phyloP scores from a whole-genome alignment of 2,329 filamentous ascomycete species.

The Fusarium acutatum region DNA sequence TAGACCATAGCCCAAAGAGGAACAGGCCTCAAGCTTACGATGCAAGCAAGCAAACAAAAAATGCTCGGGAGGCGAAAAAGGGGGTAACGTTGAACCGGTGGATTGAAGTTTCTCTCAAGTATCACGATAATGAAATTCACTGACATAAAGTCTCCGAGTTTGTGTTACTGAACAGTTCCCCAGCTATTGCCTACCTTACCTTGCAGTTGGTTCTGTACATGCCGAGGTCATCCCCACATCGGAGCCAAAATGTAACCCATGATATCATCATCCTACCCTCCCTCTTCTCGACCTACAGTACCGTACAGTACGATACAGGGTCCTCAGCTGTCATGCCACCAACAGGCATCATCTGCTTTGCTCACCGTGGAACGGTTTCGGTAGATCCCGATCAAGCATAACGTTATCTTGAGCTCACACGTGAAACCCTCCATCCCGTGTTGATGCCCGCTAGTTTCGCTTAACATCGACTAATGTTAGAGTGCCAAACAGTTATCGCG shows the following conservation, averaged over 20 bases:
- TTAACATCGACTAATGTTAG: background rate
- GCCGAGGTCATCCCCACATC: slow-evolving; percentile 22
- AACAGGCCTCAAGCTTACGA: background rate
- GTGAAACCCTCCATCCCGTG: background rate
- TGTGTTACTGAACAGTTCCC: background rate
- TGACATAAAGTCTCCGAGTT: slow-evolving; percentile 3
- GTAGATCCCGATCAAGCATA: slow-evolving; percentile 28
- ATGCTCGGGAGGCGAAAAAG: background rate
- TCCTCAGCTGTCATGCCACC: slow-evolving; percentile 36
- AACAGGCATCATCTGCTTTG: slow-evolving; percentile 32
- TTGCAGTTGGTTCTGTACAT: background rate
- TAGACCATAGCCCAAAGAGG: slow-evolving; percentile 6
- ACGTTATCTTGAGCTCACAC: background rate
- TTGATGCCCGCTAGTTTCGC: slow-evolving; percentile 6
- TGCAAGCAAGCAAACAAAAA: background rate
- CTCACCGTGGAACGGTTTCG: slow-evolving; percentile 15
- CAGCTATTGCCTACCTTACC: background rate
- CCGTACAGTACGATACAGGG: background rate
- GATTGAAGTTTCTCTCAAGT: background rate
- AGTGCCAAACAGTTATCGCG: background rate
- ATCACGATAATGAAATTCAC: background rate
- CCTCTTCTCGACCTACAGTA: background rate
- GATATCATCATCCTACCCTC: slow-evolving; percentile 41
- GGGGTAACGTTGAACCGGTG: background rate
- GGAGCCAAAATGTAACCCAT: slow-evolving; percentile 30